phyloP scores from a whole-genome alignment of 441 rosid genomes.

The Breynia disticha region DNA sequence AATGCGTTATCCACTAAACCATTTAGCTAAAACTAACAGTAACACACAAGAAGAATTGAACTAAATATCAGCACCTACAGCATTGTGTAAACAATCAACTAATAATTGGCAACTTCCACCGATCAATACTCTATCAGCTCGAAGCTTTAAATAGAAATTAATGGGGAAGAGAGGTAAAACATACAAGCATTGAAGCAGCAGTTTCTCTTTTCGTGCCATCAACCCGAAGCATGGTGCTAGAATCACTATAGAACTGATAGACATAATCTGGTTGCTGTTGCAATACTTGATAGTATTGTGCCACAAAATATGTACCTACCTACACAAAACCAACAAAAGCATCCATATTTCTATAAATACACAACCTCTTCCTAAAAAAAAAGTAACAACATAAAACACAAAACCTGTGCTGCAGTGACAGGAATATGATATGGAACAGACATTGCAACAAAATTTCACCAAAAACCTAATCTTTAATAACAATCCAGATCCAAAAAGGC shows the following conservation, averaged over 20 bases:
- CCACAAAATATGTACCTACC: slow-evolving; percentile 88
- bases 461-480: slow-evolving; percentile 18
- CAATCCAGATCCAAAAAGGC: slow-evolving; percentile 12
- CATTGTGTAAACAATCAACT: background rate
- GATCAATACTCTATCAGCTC: background rate
- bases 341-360: background rate
- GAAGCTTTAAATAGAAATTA: background rate
- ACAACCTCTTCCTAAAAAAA: slow-evolving; percentile 5
- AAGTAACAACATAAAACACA: background rate
- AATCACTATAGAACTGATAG: slow-evolving; percentile 70
- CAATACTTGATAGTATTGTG: slow-evolving; percentile 70
- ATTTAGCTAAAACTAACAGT: too few species aligned
- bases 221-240: slow-evolving; percentile 74
- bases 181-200: slow-evolving; percentile 61
- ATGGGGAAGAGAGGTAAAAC: slow-evolving; percentile 7
- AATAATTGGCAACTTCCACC: background rate
- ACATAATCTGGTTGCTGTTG: slow-evolving; percentile 70
- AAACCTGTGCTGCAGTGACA: slow-evolving; percentile 58
- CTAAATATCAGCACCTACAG: background rate
- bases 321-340: slow-evolving; percentile 15
- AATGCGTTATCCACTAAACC: background rate
- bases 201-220: slow-evolving; percentile 52
- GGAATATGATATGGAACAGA: slow-evolving; percentile 45
- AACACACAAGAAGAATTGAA: background rate
- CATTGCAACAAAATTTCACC: slow-evolving; percentile 28